Conservation (phyloP, 495 filamentous ascomycete species). For the Penicillium dipodomyicola region DNA sequence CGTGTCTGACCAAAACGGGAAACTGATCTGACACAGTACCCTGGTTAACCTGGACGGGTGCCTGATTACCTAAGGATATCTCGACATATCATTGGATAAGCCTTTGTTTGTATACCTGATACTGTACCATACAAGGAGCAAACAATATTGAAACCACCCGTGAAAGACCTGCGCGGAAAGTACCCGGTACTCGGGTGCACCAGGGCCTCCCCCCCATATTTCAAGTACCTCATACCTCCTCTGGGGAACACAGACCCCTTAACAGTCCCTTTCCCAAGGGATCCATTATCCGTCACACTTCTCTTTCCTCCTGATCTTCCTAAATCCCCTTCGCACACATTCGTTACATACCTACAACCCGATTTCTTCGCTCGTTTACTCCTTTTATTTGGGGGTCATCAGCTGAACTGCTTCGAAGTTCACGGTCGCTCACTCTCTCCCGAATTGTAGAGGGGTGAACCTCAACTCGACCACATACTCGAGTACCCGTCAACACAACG, state of each 20-base stretch:
- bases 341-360: slow-evolving; percentile 1
- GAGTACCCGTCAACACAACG: slow-evolving; percentile 5
- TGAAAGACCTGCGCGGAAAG: background rate
- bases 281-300: slow-evolving; percentile 14
- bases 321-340: slow-evolving; percentile 9
- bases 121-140: slow-evolving; percentile 8
- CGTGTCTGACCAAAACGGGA: slow-evolving; percentile 20
- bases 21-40: slow-evolving; percentile 14
- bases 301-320: slow-evolving; percentile 9
- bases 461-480: background rate
- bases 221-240: slow-evolving; percentile 13
- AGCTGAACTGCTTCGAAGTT: background rate
- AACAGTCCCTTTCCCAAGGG: slow-evolving; percentile 18
- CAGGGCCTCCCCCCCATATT: background rate
- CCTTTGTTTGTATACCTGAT: background rate
- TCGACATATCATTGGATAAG: slow-evolving; percentile 4
- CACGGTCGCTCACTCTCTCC: slow-evolving; percentile 4
- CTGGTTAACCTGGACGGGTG: slow-evolving; percentile 12
- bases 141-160: background rate
- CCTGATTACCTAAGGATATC: slow-evolving; percentile 22
- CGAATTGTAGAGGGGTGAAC: slow-evolving; percentile 6
- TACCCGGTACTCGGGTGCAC: slow-evolving; percentile 6
- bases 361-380: slow-evolving; percentile 11
- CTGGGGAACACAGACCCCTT: slow-evolving; percentile 19
- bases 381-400: background rate